phyloP scores from a whole-genome alignment of 2,329 filamentous ascomycete genomes.

The Parastagonospora avenae region DNA sequence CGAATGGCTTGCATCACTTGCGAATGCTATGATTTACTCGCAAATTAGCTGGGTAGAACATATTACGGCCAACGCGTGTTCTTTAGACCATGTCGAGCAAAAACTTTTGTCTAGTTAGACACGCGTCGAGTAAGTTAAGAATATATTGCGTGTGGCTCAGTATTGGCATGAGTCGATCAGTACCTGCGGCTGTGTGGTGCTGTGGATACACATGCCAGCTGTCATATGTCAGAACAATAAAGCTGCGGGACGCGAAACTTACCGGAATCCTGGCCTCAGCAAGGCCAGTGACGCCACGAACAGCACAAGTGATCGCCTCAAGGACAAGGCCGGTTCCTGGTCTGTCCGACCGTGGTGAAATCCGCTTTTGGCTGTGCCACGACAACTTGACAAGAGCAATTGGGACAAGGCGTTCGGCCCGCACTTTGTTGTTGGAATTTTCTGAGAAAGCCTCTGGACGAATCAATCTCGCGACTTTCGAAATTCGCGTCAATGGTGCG shows the following conservation, averaged over 20 bases:
- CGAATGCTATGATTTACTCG: too few relatives aligned
- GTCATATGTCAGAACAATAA: conserved; percentile 30
- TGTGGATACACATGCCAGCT: conserved; percentile 4
- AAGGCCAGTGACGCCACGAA: conserved; percentile 3
- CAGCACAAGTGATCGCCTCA: not conserved
- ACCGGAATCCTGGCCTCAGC: not conserved
- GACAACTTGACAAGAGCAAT: conserved; percentile 1
- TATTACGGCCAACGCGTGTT: too few relatives aligned
- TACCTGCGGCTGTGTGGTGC: too few relatives aligned
- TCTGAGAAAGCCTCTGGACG: conserved; percentile 12
- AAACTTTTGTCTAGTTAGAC: not conserved
- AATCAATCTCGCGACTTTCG: conserved; percentile 20
- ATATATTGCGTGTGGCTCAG: too few relatives aligned
- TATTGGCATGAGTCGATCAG: too few relatives aligned
- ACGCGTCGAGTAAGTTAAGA: not conserved
- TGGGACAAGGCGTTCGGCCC: conserved; percentile 9
- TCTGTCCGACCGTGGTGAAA: conserved; percentile 10
- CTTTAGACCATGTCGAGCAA: not conserved
- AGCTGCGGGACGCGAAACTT: conserved; percentile 7
- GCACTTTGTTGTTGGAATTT: conserved; percentile 9
- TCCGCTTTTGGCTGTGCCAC: conserved; percentile 2
- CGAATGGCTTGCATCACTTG: too few relatives aligned
- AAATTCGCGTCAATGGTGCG: conserved; percentile 29
- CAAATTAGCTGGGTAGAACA: too few relatives aligned
- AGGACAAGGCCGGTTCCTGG: not conserved